Evolutionary conservation across 2,329 filamentous ascomycete species (phyloP).

Genomic region (Alternaria tenuissima): DNA sequence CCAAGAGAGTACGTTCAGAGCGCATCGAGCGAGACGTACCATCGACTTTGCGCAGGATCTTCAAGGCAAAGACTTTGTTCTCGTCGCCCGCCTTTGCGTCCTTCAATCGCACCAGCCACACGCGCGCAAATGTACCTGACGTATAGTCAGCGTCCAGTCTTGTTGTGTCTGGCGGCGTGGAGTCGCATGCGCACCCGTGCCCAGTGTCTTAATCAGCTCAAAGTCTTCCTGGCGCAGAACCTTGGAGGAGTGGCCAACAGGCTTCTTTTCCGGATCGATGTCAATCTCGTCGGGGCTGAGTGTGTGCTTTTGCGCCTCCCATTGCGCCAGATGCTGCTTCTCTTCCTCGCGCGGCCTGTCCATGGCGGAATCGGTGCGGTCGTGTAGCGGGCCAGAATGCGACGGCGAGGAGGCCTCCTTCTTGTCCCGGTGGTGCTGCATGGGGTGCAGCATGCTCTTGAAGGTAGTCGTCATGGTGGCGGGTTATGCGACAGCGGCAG

Average conservation of each 20-base stretch:
- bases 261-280: conserved; percentile 54
- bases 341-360: conserved; percentile 56
- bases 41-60: conserved; percentile 73
- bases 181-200: conserved; percentile 66
- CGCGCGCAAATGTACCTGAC: conserved; percentile 79
- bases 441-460: conserved; percentile 49
- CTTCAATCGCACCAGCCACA: conserved; percentile 76
- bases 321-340: conserved; percentile 56
- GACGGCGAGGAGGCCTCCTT: conserved; percentile 28
- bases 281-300: conserved; percentile 55
- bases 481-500: conserved; percentile 15
- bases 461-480: conserved; percentile 48
- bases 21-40: conserved; percentile 46
- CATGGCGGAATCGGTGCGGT: conserved; percentile 47
- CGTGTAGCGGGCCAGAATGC: conserved; percentile 37
- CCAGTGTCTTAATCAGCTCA: conserved; percentile 76
- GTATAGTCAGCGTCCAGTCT: conserved; percentile 29
- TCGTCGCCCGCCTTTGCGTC: conserved; percentile 61
- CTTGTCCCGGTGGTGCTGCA: conserved; percentile 42
- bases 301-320: conserved; percentile 56
- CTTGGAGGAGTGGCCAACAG: conserved; percentile 57
- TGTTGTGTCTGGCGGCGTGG: not conserved
- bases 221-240: conserved; percentile 68
- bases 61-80: conserved; percentile 78
- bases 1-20: not conserved